A percentile compares a stretch with the other conserved stretches of the same genome.
phyloP scores from a whole-genome alignment of 257 asterid genomes.

The Gentiana macrophylla region DNA sequence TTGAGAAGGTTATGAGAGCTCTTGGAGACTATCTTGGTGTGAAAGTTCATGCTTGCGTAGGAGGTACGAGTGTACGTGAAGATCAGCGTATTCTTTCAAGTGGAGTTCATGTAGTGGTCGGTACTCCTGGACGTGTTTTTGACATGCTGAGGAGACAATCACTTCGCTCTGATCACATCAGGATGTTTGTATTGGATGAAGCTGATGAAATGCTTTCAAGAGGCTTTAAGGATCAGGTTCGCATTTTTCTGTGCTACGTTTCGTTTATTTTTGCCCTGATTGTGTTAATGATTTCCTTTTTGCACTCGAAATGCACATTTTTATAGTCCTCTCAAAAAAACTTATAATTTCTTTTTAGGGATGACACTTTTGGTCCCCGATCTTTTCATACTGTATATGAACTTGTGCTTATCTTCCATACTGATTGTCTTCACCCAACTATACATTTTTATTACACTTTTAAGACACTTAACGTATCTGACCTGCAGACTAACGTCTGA shows the following conservation, averaged over 20 bases:
- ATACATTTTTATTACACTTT: no score
- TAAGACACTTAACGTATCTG: no score
- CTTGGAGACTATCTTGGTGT: constrained; percentile 44
- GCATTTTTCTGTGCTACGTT: background rate
- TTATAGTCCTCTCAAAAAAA: no score
- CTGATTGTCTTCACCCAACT: no score
- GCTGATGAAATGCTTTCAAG: constrained; percentile 51
- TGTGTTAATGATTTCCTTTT: no score
- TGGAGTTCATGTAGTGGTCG: constrained; percentile 41
- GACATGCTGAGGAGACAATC: constrained; percentile 40
- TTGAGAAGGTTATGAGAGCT: constrained; percentile 46
- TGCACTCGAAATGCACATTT: no score
- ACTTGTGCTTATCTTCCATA: no score
- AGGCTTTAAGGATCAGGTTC: constrained; percentile 41
- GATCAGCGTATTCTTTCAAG: constrained; percentile 37
- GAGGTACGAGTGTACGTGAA: constrained; percentile 43
- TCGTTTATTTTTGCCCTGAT: no score
- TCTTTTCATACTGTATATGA: no score
- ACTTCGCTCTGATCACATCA: constrained; percentile 33
- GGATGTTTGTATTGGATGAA: constrained; percentile 39
- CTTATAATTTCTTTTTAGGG: no score
- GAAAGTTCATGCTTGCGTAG: constrained; percentile 45
- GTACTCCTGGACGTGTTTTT: constrained; percentile 43
- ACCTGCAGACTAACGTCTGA: no score
- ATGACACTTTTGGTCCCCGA: no score